phyloP scores from a whole-genome alignment of 208 protist genomes.

The Wallacemonas rigidus region DNA sequence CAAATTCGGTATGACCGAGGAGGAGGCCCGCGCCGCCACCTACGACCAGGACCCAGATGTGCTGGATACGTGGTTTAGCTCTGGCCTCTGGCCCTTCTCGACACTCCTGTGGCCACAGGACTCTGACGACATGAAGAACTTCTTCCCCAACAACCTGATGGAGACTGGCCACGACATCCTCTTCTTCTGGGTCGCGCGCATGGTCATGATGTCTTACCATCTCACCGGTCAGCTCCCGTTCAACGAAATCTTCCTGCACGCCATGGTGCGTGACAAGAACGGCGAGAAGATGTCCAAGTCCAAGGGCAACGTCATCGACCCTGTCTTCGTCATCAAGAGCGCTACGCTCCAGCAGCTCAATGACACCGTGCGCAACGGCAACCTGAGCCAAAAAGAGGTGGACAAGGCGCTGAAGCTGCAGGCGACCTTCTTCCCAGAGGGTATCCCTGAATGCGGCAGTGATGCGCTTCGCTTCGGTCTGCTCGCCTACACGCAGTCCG shows the following conservation, averaged over 20 bases:
- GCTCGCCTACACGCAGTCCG: constrained; percentile 95
- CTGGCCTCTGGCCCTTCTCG: constrained; percentile 99
- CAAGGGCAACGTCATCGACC: constrained; percentile 99
- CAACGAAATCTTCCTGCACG: constrained; percentile 97
- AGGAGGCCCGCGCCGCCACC: constrained; percentile 47
- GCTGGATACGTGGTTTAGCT: constrained; percentile 99
- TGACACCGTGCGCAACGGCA: constrained; percentile 92
- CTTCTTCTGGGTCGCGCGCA: constrained; percentile 99
- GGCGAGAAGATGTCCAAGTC: constrained; percentile 99
- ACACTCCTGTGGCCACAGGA: constrained; percentile 96
- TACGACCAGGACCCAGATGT: constrained; percentile 99
- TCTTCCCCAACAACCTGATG: constrained; percentile 97
- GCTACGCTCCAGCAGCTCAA: constrained; percentile 95
- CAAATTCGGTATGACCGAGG: constrained; percentile 84
- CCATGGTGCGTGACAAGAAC: constrained; percentile 99
- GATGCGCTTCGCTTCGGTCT: constrained; percentile 99
- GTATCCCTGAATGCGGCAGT: constrained; percentile 98
- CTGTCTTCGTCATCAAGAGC: constrained; percentile 98
- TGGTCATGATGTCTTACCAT: constrained; percentile 99
- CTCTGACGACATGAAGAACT: constrained; percentile 92
- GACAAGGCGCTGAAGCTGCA: constrained; percentile 89
- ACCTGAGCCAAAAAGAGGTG: constrained; percentile 94
- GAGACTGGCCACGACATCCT: constrained; percentile 99
- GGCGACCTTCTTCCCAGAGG: constrained; percentile 95
- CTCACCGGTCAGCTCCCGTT: constrained; percentile 98